phyloP scores from a whole-genome alignment of 768 basidiomycete species.

The Amanita pseudoporphyria region DNA sequence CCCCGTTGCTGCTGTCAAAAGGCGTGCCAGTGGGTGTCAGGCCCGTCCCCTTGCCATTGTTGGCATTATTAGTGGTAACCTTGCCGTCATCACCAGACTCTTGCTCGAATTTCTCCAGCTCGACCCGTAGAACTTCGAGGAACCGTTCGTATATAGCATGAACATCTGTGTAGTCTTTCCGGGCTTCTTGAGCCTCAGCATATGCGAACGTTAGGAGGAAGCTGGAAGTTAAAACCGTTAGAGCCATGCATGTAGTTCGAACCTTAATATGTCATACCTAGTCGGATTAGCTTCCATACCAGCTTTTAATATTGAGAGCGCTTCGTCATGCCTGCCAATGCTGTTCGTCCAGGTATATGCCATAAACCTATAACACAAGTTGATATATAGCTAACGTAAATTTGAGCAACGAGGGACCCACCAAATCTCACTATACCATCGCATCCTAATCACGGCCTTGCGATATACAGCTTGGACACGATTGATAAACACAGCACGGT shows the following conservation, averaged over 20 bases:
- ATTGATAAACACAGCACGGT: conserved; percentile 51
- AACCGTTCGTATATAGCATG: conserved; percentile 68
- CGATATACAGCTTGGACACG: conserved; percentile 78
- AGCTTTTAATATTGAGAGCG: conserved; percentile 64
- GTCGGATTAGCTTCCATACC: conserved; percentile 85
- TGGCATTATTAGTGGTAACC: conserved; percentile 8
- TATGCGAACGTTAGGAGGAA: conserved; percentile 88
- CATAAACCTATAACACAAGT: conserved; percentile 63
- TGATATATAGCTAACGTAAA: not conserved
- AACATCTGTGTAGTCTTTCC: conserved; percentile 51
- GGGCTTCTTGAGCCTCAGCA: conserved; percentile 60
- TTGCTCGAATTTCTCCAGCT: conserved; percentile 54
- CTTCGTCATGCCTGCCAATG: conserved; percentile 75
- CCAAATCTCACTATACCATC: conserved; percentile 96
- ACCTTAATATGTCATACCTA: conserved; percentile 32
- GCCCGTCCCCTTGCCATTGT: not conserved
- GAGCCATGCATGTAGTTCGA: not conserved
- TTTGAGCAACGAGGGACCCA: conserved; percentile 20
- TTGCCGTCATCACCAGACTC: conserved; percentile 19
- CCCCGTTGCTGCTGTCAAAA: not conserved
- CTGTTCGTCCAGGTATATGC: conserved; percentile 76
- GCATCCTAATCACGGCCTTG: conserved; percentile 85
- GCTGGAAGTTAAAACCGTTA: conserved; percentile 28
- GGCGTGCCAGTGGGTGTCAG: not conserved
- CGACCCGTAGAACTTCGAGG: conserved; percentile 49